These are phyloP conservation scores for Talaromyces stipitatus DNA, from an alignment of 495 filamentous ascomycete genomes.

Conservation along the genomic window DNA sequence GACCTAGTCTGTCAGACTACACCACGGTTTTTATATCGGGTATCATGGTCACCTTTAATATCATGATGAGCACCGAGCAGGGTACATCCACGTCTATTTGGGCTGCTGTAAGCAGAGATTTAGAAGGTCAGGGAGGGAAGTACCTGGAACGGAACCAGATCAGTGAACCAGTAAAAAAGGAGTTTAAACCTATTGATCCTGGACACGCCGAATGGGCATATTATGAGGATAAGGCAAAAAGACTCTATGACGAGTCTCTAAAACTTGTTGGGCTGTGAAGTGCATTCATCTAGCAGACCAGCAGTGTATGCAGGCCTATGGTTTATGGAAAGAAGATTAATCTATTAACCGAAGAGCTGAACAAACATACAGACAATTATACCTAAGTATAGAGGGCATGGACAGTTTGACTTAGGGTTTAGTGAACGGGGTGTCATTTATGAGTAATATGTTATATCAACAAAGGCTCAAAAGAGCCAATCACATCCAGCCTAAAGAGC, in stretches of 20 bases:
- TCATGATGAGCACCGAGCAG: conserved; percentile 26
- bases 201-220: neutral
- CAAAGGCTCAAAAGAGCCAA: too few species aligned
- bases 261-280: neutral
- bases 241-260: neutral
- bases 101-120: conserved; percentile 29
- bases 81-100: conserved; percentile 36
- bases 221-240: neutral
- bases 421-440: too few species aligned
- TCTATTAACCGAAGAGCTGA: too few species aligned
- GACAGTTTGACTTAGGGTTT: too few species aligned
- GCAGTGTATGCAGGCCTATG: too few species aligned
- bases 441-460: too few species aligned
- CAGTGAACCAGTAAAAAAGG: neutral
- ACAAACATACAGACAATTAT: too few species aligned
- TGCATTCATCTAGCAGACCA: too few species aligned
- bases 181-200: neutral
- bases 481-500: too few species aligned
- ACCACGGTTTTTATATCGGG: conserved; percentile 4
- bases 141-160: conserved; percentile 24
- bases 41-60: conserved; percentile 10
- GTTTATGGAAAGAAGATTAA: too few species aligned
- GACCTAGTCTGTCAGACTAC: conserved; percentile 7
- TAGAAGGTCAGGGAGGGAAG: conserved; percentile 32
- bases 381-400: too few species aligned